These are phyloP conservation scores for Naganishia cerealis DNA, from an alignment of 1,284 basidiomycete genomes.

Conservation along the genomic window DNA sequence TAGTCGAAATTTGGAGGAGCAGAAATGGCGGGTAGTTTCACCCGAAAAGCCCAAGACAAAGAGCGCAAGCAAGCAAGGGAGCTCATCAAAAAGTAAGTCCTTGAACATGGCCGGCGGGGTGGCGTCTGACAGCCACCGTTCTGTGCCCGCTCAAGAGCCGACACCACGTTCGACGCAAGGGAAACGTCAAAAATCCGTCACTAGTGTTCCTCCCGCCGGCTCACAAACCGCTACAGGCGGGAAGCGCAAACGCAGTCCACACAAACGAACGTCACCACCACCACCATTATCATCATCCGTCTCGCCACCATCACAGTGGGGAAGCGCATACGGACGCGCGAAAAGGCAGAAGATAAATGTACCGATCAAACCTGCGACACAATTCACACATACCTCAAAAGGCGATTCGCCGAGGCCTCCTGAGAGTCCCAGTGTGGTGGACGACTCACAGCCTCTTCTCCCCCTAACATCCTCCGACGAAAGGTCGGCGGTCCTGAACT, in stretches of 20 bases:
- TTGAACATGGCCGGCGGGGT: too few relatives aligned
- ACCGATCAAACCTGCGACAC: too few relatives aligned
- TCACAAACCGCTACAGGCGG: background rate
- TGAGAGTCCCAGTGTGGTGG: conserved; percentile 11
- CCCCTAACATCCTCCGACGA: conserved; percentile 13
- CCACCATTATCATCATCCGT: background rate
- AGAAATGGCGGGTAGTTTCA: background rate
- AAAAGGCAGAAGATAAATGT: too few relatives aligned
- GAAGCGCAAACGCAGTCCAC: conserved; percentile 6
- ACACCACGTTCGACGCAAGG: background rate
- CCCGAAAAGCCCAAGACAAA: background rate
- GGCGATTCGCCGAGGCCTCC: background rate
- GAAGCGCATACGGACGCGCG: background rate
- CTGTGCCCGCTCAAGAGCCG: background rate
- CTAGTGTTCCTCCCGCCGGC: background rate
- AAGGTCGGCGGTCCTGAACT: background rate
- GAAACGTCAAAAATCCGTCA: background rate
- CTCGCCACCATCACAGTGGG: background rate
- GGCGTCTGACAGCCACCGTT: background rate
- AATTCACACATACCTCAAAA: too few relatives aligned
- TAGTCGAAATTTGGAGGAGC: conserved; percentile 1
- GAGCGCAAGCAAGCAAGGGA: background rate
- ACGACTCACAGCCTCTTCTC: conserved; percentile 15
- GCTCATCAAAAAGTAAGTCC: background rate
- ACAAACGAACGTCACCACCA: background rate